Evolutionary conservation across 371 early-diverging fungal genomes (phyloP).

Genomic region (Mucor circinelloides): DNA sequence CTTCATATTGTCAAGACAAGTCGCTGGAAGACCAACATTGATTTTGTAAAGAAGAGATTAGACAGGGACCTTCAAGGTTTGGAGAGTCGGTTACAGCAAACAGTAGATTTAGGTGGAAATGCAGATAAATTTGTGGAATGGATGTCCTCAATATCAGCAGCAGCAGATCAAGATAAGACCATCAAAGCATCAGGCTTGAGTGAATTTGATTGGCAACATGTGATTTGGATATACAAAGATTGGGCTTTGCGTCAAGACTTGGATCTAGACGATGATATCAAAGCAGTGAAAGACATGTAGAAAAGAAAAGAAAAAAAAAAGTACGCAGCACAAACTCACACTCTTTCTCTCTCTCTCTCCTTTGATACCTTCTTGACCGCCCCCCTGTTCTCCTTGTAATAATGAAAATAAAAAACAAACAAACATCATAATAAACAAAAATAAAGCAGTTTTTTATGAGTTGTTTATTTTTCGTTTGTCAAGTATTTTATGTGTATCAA

Average conservation of each 20-base stretch:
- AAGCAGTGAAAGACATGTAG: slow-evolving; percentile 28
- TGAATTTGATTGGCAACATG: slow-evolving; percentile 34
- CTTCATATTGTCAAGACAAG: slow-evolving; percentile 36
- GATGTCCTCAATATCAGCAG: slow-evolving; percentile 20
- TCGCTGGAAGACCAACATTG: slow-evolving; percentile 35
- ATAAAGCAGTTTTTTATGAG: neutral
- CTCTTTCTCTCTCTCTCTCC: neutral
- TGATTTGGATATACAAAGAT: slow-evolving; percentile 38
- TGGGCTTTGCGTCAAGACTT: slow-evolving; percentile 27
- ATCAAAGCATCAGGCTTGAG: slow-evolving; percentile 18
- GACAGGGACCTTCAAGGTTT: slow-evolving; percentile 27
- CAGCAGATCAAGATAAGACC: neutral
- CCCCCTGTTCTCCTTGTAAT: neutral
- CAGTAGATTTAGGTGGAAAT: slow-evolving; percentile 25
- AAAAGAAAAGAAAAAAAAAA: too few species aligned
- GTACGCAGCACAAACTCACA: neutral
- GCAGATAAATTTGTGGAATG: slow-evolving; percentile 30
- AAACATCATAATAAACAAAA: neutral
- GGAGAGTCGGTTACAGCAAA: slow-evolving; percentile 8
- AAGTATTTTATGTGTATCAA: slow-evolving; percentile 4
- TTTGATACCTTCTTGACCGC: neutral
- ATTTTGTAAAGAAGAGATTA: slow-evolving; percentile 35
- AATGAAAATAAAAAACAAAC: neutral
- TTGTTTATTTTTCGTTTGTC: slow-evolving; percentile 1
- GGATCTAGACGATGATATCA: slow-evolving; percentile 17